Conservation (phyloP, 208 protist genomes). For the Wallacemonas sp. region DNA sequence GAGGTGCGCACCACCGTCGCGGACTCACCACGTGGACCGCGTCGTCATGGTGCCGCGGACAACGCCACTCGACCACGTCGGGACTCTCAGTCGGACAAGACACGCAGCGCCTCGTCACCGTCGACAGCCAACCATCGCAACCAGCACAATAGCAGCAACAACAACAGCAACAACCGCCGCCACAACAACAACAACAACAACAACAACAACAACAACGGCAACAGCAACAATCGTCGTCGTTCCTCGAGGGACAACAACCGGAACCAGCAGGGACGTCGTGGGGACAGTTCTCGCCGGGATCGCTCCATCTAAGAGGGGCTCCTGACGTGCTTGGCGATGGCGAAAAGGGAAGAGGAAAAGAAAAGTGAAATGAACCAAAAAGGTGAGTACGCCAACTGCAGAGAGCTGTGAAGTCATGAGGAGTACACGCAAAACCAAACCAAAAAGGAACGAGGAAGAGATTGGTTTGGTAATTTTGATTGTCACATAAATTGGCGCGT, state of each 20-base stretch:
- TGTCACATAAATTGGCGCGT: too few relatives aligned
- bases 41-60: too few relatives aligned
- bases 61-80: not conserved
- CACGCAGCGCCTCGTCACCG: not conserved
- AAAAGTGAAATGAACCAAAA: too few relatives aligned
- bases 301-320: too few relatives aligned
- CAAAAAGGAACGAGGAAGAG: not conserved
- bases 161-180: conserved; percentile 16
- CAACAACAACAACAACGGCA: too few relatives aligned
- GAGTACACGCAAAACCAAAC: not conserved
- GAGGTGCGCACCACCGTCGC: conserved; percentile 10
- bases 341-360: conserved; percentile 12
- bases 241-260: conserved; percentile 9
- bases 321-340: too few relatives aligned
- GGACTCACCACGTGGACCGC: not conserved
- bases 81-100: not conserved
- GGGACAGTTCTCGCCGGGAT: not conserved
- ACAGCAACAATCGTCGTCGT: not conserved
- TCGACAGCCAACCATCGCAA: not conserved
- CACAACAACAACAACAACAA: too few relatives aligned
- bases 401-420: too few relatives aligned
- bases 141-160: not conserved
- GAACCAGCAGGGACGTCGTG: not conserved
- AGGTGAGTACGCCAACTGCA: too few relatives aligned
- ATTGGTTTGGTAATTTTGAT: too few relatives aligned